Evolutionary conservation across 768 basidiomycete genomes (phyloP), one percentile per base, ranked within the genome.

Genomic region (Tylopilus cervinicoccineus): DNA sequence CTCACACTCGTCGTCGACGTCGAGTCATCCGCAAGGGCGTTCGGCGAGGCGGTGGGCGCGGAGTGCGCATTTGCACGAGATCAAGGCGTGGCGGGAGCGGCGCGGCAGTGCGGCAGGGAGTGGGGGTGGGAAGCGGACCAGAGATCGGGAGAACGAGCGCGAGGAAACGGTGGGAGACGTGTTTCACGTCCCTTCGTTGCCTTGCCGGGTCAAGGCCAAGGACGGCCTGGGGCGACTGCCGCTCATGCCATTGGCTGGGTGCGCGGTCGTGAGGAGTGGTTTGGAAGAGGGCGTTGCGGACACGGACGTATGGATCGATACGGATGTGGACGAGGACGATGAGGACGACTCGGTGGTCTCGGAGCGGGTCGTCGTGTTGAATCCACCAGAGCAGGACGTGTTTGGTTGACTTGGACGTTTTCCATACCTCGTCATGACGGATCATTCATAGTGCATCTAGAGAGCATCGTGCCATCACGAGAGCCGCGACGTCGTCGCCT

Each of bases 11-110:
- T 64, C 60, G 14, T 59, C 54, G 0, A 47, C 51, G 6, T 52
- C 63, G 7, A 42, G 55, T 1, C 55, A 54, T 9, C 19, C 37
- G 4, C 50, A 47, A 1, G 45, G 10, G 5, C 58, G 76, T 45
- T 72, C 72, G 0, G 75, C 77, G 16, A 78, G 75, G 52, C 74
- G 73, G 31, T 83, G 81, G 76, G 84, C 84, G 19, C 70, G 81
- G 31, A 83, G 72, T 0, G 80, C 86, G 4, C 86, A 88, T 69
- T 55, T 87, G 38, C 86, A 88, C 53, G 81, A 84, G 58, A 78
- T 86, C 48, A 75, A 70, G 45, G 37, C 48, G 1, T 16, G 31
- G 10, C 54, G 44, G 3, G 58, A 54, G 41, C 43, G 53, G 34
- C 38, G 51, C 1, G 56, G 51, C 5, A 14, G 52, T 3, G n/a